Conservation (phyloP, 306 rosid genomes). For the Rubus parviflorus region DNA sequence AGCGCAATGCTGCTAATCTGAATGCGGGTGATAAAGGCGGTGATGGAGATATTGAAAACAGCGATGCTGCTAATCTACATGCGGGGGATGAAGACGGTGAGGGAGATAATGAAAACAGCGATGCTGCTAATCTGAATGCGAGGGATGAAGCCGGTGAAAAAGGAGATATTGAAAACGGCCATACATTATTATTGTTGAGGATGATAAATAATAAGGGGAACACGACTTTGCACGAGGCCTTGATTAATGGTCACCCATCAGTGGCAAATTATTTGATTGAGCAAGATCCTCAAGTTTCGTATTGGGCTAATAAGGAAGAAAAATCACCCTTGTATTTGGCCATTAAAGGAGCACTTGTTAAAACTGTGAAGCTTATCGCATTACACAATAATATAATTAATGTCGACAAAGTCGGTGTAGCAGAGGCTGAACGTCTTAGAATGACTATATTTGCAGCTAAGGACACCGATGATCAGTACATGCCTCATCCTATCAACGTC, state of each 20-base stretch:
- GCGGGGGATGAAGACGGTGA: too few relatives aligned
- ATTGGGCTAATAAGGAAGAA: not conserved
- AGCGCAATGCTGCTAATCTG: too few relatives aligned
- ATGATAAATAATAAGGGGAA: constrained; percentile 1
- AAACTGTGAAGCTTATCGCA: not conserved
- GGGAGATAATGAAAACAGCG: not conserved
- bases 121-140: too few relatives aligned
- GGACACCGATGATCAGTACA: too few relatives aligned
- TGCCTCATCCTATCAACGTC: too few relatives aligned
- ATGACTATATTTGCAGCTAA: too few relatives aligned
- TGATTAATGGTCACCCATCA: not conserved
- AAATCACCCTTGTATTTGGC: constrained; percentile 31
- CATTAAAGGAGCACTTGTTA: not conserved
- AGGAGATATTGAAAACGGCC: not conserved
- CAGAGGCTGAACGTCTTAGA: too few relatives aligned
- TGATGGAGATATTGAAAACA: not conserved
- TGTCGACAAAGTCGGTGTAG: too few relatives aligned
- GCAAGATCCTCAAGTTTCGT: not conserved
- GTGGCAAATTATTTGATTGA: constrained; percentile 8
- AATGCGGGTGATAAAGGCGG: not conserved
- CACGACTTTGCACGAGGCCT: constrained; percentile 35
- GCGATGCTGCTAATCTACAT: too few relatives aligned
- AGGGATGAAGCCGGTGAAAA: too few relatives aligned
- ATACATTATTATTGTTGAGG: not conserved
- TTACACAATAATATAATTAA: too few relatives aligned